Evolutionary conservation across 2,329 filamentous ascomycete species (phyloP).

Genomic region (Geoglossum cookeanum): DNA sequence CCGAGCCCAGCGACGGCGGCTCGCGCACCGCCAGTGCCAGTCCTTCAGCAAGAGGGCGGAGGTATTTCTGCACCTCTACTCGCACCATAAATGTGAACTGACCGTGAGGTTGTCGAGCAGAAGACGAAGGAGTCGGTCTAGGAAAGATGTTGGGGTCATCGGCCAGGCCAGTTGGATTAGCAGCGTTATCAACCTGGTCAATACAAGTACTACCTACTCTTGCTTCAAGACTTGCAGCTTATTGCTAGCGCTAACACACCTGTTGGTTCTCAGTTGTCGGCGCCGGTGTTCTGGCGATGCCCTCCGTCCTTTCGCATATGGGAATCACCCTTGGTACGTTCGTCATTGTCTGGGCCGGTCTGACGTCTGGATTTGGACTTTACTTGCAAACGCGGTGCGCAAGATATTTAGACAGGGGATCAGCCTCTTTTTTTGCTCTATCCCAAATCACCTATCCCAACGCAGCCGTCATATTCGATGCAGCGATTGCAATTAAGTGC

Average conservation of each 20-base stretch:
- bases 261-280: slow-evolving; percentile 51
- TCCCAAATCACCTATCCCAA: slow-evolving; percentile 95
- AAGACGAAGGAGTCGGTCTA: slow-evolving; percentile 37
- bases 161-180: slow-evolving; percentile 78
- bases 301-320: slow-evolving; percentile 88
- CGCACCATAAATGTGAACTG: neutral
- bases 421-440: slow-evolving; percentile 85
- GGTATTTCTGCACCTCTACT: slow-evolving; percentile 4
- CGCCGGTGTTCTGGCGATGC: slow-evolving; percentile 86
- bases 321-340: slow-evolving; percentile 70
- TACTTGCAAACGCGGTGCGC: slow-evolving; percentile 91
- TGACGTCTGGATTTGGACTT: slow-evolving; percentile 77
- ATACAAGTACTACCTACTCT: slow-evolving; percentile 52
- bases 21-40: slow-evolving; percentile 8
- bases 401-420: slow-evolving; percentile 75
- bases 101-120: slow-evolving; percentile 16
- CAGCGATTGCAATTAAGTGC: slow-evolving; percentile 91
- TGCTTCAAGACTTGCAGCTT: slow-evolving; percentile 3
- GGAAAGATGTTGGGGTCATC: slow-evolving; percentile 46
- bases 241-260: slow-evolving; percentile 9
- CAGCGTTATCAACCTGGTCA: slow-evolving; percentile 86
- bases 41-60: slow-evolving; percentile 6
- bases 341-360: slow-evolving; percentile 78
- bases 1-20: slow-evolving; percentile 7
- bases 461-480: slow-evolving; percentile 85